Percentiles rank a stretch among this genome's conserved stretches.
phyloP scores from a whole-genome alignment of 495 filamentous ascomycete genomes.

The Copromyces sp. region DNA sequence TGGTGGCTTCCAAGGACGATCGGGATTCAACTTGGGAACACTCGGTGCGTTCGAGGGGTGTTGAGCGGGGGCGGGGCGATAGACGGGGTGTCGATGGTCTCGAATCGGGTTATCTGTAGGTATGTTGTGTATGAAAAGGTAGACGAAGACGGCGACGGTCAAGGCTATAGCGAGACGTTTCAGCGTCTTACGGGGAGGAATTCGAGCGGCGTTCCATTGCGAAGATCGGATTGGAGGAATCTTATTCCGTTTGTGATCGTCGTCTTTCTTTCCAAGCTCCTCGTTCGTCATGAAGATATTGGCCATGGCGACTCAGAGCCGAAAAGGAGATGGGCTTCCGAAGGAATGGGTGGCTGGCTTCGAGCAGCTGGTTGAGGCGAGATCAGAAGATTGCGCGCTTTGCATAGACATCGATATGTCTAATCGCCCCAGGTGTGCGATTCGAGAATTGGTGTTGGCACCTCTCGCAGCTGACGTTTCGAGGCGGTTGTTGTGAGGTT shows the following conservation, averaged over 20 bases:
- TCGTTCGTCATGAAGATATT: slow-evolving; percentile 31
- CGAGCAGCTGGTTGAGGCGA: neutral
- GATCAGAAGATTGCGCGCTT: neutral
- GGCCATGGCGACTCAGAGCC: neutral
- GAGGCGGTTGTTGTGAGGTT: neutral
- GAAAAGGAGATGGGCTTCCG: neutral
- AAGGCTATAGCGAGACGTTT: slow-evolving; percentile 28
- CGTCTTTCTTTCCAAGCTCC: slow-evolving; percentile 40
- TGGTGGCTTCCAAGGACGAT: slow-evolving; percentile 2
- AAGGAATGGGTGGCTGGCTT: neutral
- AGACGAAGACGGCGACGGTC: slow-evolving; percentile 22
- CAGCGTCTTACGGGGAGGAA: slow-evolving; percentile 26
- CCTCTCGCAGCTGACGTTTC: neutral
- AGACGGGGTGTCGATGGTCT: slow-evolving; percentile 21
- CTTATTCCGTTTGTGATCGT: slow-evolving; percentile 35
- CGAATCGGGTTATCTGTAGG: slow-evolving; percentile 24
- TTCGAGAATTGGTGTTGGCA: neutral
- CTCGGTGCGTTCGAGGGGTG: slow-evolving; percentile 9
- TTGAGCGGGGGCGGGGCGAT: slow-evolving; percentile 15
- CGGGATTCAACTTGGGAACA: slow-evolving; percentile 13
- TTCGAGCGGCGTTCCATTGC: slow-evolving; percentile 26
- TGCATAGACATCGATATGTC: neutral
- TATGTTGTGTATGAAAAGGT: slow-evolving; percentile 35
- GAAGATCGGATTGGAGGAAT: slow-evolving; percentile 7
- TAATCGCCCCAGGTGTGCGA: neutral